These are phyloP conservation scores for Chlorella vulgaris DNA, from an alignment of 139 green algal genomes.

Conservation along the genomic window DNA sequence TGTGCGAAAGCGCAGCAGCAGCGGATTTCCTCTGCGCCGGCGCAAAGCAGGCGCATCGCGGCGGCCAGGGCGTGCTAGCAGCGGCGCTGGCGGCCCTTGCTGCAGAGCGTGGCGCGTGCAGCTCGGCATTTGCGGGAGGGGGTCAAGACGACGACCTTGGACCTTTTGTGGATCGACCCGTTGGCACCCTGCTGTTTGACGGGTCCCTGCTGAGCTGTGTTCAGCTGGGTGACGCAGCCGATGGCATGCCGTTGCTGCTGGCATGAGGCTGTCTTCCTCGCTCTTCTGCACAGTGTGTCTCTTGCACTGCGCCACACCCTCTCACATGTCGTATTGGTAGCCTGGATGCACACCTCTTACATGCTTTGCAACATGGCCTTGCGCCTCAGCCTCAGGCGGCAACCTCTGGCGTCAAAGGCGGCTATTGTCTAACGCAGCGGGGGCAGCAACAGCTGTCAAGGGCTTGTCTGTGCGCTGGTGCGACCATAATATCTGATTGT, in stretches of 20 bases:
- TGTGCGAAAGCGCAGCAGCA: constrained; percentile 62
- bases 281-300: neutral
- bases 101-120: constrained; percentile 47
- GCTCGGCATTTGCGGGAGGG: constrained; percentile 25
- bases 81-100: constrained; percentile 55
- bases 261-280: neutral
- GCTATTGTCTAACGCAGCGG: too few species aligned
- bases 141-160: constrained; percentile 25
- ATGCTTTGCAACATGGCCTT: too few species aligned
- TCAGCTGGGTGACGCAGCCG: constrained; percentile 52
- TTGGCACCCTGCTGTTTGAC: constrained; percentile 67
- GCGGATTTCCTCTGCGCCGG: constrained; percentile 56
- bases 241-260: constrained; percentile 43
- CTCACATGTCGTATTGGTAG: too few species aligned
- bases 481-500: too few species aligned
- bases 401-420: too few species aligned
- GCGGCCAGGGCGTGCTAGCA: constrained; percentile 53
- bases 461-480: too few species aligned
- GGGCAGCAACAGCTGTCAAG: too few species aligned
- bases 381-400: too few species aligned
- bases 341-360: too few species aligned
- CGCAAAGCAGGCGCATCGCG: constrained; percentile 32
- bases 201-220: constrained; percentile 41
- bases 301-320: neutral
- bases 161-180: constrained; percentile 54